Conservation (phyloP, 129 eudicot species). For the Helianthus annuus region HanXRQr2.0-SUNRISE NC_035445.2:82370869-82371368, state of each 20-base stretch:
- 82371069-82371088: constrained; percentile 30
- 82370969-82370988: background rate
- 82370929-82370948: constrained; percentile 38
- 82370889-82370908: background rate
- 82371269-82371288: too few relatives aligned
- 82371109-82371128: constrained; percentile 32
- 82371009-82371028: constrained; percentile 21
- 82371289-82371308: too few relatives aligned
- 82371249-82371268: too few relatives aligned
- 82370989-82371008: background rate
- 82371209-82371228: too few relatives aligned
- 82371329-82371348: too few relatives aligned
- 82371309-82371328: too few relatives aligned
- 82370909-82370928: constrained; percentile 6
- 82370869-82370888: too few relatives aligned
- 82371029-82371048: constrained; percentile 1
- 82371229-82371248: too few relatives aligned
- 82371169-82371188: background rate
- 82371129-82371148: constrained; percentile 41
- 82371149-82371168: constrained; percentile 9
- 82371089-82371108: constrained; percentile 16
- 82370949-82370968: constrained; percentile 11
- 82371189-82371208: background rate
- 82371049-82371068: constrained; percentile 18
- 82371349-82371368: too few relatives aligned